Evolutionary conservation across 2,329 filamentous ascomycete species (phyloP).

Genomic region (Cytospora piceicola): DNA sequence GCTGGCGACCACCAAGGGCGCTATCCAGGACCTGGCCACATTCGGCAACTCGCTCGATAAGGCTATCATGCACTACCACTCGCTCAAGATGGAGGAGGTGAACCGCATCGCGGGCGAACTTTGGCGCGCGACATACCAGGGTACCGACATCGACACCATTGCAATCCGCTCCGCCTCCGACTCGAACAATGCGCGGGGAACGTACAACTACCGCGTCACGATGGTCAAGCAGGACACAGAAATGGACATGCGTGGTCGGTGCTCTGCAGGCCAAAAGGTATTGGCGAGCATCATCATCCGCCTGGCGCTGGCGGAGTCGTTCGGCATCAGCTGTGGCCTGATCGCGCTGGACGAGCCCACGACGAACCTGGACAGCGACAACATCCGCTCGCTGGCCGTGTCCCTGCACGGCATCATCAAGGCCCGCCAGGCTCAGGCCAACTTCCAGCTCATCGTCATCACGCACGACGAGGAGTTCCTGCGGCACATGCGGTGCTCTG

Average conservation of each 20-base stretch:
- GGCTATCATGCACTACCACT: slow-evolving; percentile 96
- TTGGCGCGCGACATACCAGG: slow-evolving; percentile 97
- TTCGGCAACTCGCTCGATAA: slow-evolving; percentile 87
- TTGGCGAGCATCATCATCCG: slow-evolving; percentile 97
- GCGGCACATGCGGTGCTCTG: slow-evolving; percentile 87
- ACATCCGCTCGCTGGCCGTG: slow-evolving; percentile 86
- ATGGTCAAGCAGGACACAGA: slow-evolving; percentile 98
- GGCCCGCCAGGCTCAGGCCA: slow-evolving; percentile 79
- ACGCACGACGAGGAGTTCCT: slow-evolving; percentile 98
- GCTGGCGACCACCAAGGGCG: slow-evolving; percentile 89
- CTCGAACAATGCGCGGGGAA: slow-evolving; percentile 65
- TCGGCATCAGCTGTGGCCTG: slow-evolving; percentile 92
- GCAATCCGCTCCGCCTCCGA: slow-evolving; percentile 93
- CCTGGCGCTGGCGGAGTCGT: slow-evolving; percentile 92
- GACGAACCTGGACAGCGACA: slow-evolving; percentile 93
- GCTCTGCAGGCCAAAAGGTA: slow-evolving; percentile 95
- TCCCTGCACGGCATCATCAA: slow-evolving; percentile 88
- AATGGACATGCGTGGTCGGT: slow-evolving; percentile 99
- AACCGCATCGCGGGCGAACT: slow-evolving; percentile 93
- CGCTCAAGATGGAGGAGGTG: slow-evolving; percentile 97
- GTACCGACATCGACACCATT: slow-evolving; percentile 96
- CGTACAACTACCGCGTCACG: slow-evolving; percentile 95
- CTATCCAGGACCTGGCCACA: slow-evolving; percentile 84
- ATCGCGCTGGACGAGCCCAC: slow-evolving; percentile 98
- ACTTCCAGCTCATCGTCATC: slow-evolving; percentile 98